A percentile compares a stretch with the other conserved stretches of the same genome.
phyloP scores from a whole-genome alignment of 2,329 filamentous ascomycete genomes.

The Fusarium tuaranense region DNA sequence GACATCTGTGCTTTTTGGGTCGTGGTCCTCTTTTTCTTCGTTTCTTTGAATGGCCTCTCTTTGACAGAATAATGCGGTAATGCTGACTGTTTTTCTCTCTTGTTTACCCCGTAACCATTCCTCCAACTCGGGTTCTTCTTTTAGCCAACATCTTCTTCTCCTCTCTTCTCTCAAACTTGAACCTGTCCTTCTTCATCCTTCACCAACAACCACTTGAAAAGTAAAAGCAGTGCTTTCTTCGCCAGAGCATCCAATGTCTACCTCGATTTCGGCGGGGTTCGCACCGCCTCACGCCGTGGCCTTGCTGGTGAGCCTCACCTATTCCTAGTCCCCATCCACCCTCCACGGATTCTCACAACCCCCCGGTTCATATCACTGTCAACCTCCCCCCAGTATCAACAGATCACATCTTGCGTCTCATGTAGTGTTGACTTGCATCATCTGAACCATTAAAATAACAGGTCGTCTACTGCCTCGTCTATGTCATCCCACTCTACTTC shows the following conservation, averaged over 20 bases:
- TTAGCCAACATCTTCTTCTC: neutral
- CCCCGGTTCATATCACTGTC: neutral
- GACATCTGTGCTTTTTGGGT: constrained; percentile 19
- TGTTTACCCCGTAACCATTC: constrained; percentile 23
- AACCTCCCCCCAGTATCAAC: constrained; percentile 8
- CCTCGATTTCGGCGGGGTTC: constrained; percentile 27
- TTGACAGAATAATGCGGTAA: constrained; percentile 12
- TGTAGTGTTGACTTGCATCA: constrained; percentile 9
- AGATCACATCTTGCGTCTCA: constrained; percentile 1
- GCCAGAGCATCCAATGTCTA: constrained; percentile 14
- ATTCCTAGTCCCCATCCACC: neutral
- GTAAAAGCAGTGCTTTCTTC: neutral
- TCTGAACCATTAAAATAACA: constrained; percentile 17
- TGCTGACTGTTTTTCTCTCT: constrained; percentile 13
- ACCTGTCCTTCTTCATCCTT: neutral
- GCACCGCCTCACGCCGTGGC: constrained; percentile 38
- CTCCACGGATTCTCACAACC: neutral
- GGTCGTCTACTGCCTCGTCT: constrained; percentile 87
- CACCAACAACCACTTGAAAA: neutral
- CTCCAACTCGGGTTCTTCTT: constrained; percentile 6
- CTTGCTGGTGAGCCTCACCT: constrained; percentile 38
- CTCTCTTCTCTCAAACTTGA: constrained; percentile 1
- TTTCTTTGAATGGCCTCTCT: constrained; percentile 19
- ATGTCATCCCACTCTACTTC: constrained; percentile 92
- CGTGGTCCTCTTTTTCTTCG: neutral